Base-by-base conservation (phyloP, 2,329 filamentous ascomycete genomes). In the Aspergillus ustus region DNA sequence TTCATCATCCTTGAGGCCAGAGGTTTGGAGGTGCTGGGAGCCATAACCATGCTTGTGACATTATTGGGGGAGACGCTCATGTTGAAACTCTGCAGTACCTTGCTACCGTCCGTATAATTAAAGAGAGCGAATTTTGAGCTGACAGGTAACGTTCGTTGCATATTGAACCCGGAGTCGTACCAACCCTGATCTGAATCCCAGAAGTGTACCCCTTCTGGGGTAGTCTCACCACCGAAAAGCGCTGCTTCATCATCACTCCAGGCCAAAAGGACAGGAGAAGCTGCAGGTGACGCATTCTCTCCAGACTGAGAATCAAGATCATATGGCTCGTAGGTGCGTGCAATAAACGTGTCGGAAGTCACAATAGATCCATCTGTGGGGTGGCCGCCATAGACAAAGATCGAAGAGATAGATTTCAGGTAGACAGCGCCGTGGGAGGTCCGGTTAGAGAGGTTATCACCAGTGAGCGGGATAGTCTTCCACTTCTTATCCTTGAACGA, bases 331-430 rank as follows among this genome's bases (percentile, higher is more conserved):
- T 82, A 82, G 1, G 89, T 88, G 2, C 83, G 80, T 61, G 97
- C 87, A 19, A 89, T 83, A 70, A 93, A 96, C 0, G 92, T 94
- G 67, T 92, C 85, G 1, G 89, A 86, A 0, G 91, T 93, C 0
- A 85, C 80, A 7, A 80, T 77, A 8, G 79, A 75, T 37, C 78
- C 79, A 28, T 86, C 86, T 67, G 88, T 85, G 69, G 89, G 87
- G 17, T 84, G 87, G 50, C 94, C 94, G 34, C 89, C 91, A 73
- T 93, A 97, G 28, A 97, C 83, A 25, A 97, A 78, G 58, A 98
- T 91, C 4, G 87, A 84, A 59, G 91, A 84, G 17, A 87, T 85
- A 22, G 84, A 83, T 64, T 87, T 84, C 57, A 98, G 81, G 73
- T 93, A 97, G 19, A 86, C 84, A 13, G 90, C 90, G 66, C 87